Evolutionary conservation across 129 eudicot genomes (phyloP).

Genomic region (Heracleum sosnowskyi): DNA sequence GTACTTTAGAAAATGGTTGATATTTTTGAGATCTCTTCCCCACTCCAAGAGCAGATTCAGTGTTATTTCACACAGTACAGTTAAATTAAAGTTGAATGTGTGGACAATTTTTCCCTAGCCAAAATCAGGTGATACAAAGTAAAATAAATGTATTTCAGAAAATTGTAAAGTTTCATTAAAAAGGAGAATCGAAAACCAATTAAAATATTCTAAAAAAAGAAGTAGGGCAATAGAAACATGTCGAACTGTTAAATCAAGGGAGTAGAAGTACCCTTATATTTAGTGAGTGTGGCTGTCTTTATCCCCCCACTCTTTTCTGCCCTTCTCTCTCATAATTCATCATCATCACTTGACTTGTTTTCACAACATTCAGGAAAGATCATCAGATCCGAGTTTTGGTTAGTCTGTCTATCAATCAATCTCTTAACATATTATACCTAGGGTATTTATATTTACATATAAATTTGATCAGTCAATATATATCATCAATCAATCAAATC

Average conservation of each 20-base stretch:
- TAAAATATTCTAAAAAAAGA: background rate
- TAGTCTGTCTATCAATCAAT: slow-evolving; percentile 62
- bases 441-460: slow-evolving; percentile 13
- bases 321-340: slow-evolving; percentile 25
- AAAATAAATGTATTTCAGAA: background rate
- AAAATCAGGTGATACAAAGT: background rate
- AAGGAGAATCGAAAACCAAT: background rate
- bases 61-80: background rate
- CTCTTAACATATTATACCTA: slow-evolving; percentile 8
- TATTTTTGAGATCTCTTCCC: background rate
- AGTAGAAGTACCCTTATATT: slow-evolving; percentile 14
- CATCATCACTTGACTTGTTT: slow-evolving; percentile 14
- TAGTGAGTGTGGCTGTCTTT: slow-evolving; percentile 18
- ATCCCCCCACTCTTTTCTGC: slow-evolving; percentile 16
- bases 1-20: background rate
- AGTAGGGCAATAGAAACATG: background rate
- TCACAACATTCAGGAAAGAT: slow-evolving; percentile 39
- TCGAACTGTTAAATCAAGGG: slow-evolving; percentile 13
- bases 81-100: background rate
- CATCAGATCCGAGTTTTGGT: slow-evolving; percentile 78
- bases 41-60: background rate
- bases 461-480: slow-evolving; percentile 45
- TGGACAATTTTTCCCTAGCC: background rate
- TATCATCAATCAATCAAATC: slow-evolving; percentile 65
- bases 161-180: background rate